A percentile compares a stretch with the other conserved stretches of the same genome.
phyloP scores from a whole-genome alignment of 1,284 basidiomycete genomes.

The Coniferiporia weirii region DNA sequence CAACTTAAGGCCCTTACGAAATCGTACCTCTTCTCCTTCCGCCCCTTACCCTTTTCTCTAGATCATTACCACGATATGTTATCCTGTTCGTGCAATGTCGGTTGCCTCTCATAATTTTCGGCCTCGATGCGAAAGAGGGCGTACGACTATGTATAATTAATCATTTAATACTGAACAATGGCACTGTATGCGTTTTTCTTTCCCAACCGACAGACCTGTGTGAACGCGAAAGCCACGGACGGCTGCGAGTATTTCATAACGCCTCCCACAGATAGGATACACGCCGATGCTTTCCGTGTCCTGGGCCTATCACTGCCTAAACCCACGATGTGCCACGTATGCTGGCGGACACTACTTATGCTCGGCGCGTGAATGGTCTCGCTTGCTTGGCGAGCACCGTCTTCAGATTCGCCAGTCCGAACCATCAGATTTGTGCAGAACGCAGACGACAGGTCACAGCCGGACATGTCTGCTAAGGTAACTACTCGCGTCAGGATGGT shows the following conservation, averaged over 20 bases:
- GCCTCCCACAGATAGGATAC: too few species aligned
- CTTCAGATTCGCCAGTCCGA: too few species aligned
- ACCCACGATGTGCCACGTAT: too few species aligned
- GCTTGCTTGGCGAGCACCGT: too few species aligned
- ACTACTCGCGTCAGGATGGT: background rate
- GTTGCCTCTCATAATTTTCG: background rate
- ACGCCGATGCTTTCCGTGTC: too few species aligned
- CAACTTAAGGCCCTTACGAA: background rate
- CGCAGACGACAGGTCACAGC: too few species aligned
- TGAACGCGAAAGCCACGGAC: background rate
- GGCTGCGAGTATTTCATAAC: too few species aligned
- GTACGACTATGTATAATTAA: slow-evolving; percentile 14
- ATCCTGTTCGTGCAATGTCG: background rate
- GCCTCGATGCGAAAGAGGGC: background rate
- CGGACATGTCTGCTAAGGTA: background rate
- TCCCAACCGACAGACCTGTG: background rate
- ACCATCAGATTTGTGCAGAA: too few species aligned
- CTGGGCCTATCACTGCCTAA: too few species aligned
- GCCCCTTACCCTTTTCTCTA: background rate
- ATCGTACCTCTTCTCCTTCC: background rate
- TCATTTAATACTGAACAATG: background rate
- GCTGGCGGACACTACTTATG: too few species aligned
- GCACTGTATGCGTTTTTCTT: background rate
- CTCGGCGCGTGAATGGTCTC: too few species aligned
- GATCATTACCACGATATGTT: background rate